Evolutionary conservation across 2,329 filamentous ascomycete genomes (phyloP).

Genomic region (Aspergillus sp.): DNA sequence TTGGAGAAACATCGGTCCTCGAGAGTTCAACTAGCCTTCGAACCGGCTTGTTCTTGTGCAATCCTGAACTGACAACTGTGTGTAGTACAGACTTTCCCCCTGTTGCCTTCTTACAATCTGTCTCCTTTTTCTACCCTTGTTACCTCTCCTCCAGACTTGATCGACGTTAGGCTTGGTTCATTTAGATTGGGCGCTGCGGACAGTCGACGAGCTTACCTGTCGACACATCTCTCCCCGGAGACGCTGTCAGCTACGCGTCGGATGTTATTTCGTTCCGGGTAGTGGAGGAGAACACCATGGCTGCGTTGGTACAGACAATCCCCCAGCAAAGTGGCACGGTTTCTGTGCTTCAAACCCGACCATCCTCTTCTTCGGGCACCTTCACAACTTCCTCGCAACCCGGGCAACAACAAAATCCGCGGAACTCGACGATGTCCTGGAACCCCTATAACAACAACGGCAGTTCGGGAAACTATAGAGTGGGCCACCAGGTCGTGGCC

Average conservation of each 20-base stretch:
- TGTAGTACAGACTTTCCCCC: slow-evolving; percentile 24
- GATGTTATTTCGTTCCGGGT: slow-evolving; percentile 20
- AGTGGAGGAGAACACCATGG: slow-evolving; percentile 62
- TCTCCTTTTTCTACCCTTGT: slow-evolving; percentile 11
- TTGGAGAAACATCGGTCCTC: slow-evolving; percentile 12
- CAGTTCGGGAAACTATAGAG: slow-evolving; percentile 49
- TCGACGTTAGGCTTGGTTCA: slow-evolving; percentile 19
- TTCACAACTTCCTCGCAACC: slow-evolving; percentile 45
- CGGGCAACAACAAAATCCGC: slow-evolving; percentile 41
- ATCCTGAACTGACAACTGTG: slow-evolving; percentile 29
- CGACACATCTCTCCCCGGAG: slow-evolving; percentile 15
- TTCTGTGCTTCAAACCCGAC: slow-evolving; percentile 74
- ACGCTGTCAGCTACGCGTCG: slow-evolving; percentile 26
- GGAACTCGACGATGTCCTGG: slow-evolving; percentile 43
- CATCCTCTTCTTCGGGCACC: slow-evolving; percentile 64
- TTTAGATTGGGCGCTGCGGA: slow-evolving; percentile 11
- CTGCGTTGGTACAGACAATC: slow-evolving; percentile 79
- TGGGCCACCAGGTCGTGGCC: slow-evolving; percentile 64
- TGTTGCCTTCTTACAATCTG: slow-evolving; percentile 22
- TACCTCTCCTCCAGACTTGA: slow-evolving; percentile 14
- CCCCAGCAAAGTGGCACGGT: slow-evolving; percentile 72
- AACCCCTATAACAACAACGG: slow-evolving; percentile 44
- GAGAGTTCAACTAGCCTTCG: slow-evolving; percentile 15
- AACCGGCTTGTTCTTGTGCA: slow-evolving; percentile 19
- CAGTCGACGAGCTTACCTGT: slow-evolving; percentile 11